Percentiles rank a stretch among this genome's conserved stretches.
Conservation (phyloP, 352 stramenopile species). For the Globisporangium nagaii region DNA sequence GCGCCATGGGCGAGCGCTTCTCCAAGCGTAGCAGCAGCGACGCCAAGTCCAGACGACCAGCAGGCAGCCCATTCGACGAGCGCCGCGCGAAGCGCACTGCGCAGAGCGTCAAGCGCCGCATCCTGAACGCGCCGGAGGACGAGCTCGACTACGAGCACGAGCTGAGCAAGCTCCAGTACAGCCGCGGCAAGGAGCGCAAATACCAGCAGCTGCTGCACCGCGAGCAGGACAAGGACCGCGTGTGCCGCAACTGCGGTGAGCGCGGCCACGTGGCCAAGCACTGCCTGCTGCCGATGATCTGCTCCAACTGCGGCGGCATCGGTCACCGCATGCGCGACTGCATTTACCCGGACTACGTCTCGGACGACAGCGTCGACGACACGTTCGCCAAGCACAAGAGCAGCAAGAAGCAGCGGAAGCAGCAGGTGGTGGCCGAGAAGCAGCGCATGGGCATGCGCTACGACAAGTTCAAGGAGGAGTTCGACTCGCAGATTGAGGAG, state of each 20-base stretch:
- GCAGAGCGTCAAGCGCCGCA: slow-evolving; percentile 16
- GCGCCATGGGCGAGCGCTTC: background rate
- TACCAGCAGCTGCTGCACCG: slow-evolving; percentile 56
- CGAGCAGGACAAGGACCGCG: slow-evolving; percentile 49
- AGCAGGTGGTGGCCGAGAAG: slow-evolving; percentile 17
- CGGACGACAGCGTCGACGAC: slow-evolving; percentile 18
- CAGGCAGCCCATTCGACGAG: background rate
- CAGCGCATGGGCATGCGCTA: slow-evolving; percentile 38
- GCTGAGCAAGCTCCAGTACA: slow-evolving; percentile 40
- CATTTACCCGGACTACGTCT: slow-evolving; percentile 23
- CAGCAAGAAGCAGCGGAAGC: slow-evolving; percentile 9
- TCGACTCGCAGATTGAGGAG: slow-evolving; percentile 60
- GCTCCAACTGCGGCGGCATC: slow-evolving; percentile 70
- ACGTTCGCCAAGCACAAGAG: background rate
- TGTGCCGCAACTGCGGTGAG: slow-evolving; percentile 78
- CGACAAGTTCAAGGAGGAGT: slow-evolving; percentile 42
- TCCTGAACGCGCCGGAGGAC: slow-evolving; percentile 20
- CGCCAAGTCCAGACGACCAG: background rate
- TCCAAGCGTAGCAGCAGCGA: background rate
- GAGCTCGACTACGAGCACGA: slow-evolving; percentile 74
- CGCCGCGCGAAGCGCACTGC: slow-evolving; percentile 1
- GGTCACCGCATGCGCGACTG: slow-evolving; percentile 53
- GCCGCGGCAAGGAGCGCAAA: slow-evolving; percentile 41
- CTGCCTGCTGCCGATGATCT: slow-evolving; percentile 72
- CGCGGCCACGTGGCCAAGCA: slow-evolving; percentile 57